Conservation (phyloP, 306 rosid genomes). For the Inga leiocalycina region DNA sequence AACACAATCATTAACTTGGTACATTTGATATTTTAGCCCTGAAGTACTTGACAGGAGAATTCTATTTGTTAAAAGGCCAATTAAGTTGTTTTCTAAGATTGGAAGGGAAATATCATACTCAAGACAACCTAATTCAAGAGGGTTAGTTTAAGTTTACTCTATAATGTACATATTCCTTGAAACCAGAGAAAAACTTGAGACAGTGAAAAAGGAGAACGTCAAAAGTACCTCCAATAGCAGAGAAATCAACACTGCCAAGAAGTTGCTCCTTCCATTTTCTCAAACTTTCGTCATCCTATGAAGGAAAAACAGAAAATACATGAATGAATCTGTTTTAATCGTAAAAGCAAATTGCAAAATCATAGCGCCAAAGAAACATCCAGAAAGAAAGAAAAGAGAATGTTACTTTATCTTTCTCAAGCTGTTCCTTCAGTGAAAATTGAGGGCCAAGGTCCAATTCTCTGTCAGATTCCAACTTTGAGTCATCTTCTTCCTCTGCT, state of each 20-base stretch:
- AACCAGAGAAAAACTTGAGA: background rate
- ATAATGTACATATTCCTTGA: background rate
- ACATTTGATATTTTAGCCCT: background rate
- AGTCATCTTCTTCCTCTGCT: constrained; percentile 53
- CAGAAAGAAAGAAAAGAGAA: background rate
- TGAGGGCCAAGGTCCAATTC: constrained; percentile 82
- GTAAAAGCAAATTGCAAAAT: background rate
- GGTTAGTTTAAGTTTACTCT: background rate
- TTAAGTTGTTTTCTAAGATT: background rate
- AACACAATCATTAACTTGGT: background rate
- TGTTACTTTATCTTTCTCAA: constrained; percentile 84
- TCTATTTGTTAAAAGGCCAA: background rate
- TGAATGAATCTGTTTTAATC: background rate
- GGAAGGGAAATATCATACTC: background rate
- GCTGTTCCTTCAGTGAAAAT: constrained; percentile 82
- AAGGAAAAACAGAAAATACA: constrained; percentile 13
- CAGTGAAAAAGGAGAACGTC: background rate
- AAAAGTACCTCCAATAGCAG: constrained; percentile 57
- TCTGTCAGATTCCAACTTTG: constrained; percentile 46
- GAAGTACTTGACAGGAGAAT: background rate
- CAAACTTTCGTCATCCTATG: constrained; percentile 66
- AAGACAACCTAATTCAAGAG: constrained; percentile 18
- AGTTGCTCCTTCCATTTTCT: constrained; percentile 77
- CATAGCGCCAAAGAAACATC: constrained; percentile 13
- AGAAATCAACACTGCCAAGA: constrained; percentile 66